Conservation (phyloP, 345 rosid genomes). For the Melastoma malabathricum region DNA sequence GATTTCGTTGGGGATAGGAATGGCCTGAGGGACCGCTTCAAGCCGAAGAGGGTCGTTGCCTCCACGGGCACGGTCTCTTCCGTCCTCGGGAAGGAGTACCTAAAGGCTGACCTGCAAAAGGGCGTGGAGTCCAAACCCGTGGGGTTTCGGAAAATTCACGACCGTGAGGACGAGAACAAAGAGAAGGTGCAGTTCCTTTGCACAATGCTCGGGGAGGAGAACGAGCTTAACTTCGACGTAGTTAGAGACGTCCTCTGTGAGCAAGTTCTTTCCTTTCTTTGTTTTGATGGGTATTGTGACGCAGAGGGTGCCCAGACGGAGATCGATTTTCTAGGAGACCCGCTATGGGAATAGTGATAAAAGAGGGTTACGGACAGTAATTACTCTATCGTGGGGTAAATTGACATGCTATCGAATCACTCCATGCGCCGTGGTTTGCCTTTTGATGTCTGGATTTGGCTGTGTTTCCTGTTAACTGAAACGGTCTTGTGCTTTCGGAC, state of each 20-base stretch:
- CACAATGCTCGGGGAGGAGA: slow-evolving; percentile 72
- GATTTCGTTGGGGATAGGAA: slow-evolving; percentile 9
- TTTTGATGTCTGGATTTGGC: no score
- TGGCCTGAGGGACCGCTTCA: slow-evolving; percentile 21
- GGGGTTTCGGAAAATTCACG: slow-evolving; percentile 11
- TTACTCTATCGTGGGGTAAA: no score
- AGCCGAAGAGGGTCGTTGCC: slow-evolving; percentile 55
- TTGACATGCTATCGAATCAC: no score
- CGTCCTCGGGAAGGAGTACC: slow-evolving; percentile 64
- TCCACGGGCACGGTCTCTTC: slow-evolving; percentile 76
- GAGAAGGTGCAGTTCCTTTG: slow-evolving; percentile 53
- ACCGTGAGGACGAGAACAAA: slow-evolving; percentile 20
- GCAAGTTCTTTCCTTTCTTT: slow-evolving; percentile 8
- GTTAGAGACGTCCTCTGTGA: slow-evolving; percentile 74
- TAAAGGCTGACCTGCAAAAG: slow-evolving; percentile 28
- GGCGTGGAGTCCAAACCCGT: slow-evolving; percentile 11
- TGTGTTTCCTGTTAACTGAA: no score
- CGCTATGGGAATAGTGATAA: no score
- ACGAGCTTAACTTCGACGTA: slow-evolving; percentile 58
- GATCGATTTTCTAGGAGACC: neutral
- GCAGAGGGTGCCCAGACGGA: neutral
- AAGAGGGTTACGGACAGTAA: no score
- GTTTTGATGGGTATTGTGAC: neutral
- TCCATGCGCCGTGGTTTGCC: no score
- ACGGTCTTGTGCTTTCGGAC: no score